Evolutionary conservation across 495 filamentous ascomycete species (phyloP).

Genomic region (Lasiosphaeriaceae sp.): DNA sequence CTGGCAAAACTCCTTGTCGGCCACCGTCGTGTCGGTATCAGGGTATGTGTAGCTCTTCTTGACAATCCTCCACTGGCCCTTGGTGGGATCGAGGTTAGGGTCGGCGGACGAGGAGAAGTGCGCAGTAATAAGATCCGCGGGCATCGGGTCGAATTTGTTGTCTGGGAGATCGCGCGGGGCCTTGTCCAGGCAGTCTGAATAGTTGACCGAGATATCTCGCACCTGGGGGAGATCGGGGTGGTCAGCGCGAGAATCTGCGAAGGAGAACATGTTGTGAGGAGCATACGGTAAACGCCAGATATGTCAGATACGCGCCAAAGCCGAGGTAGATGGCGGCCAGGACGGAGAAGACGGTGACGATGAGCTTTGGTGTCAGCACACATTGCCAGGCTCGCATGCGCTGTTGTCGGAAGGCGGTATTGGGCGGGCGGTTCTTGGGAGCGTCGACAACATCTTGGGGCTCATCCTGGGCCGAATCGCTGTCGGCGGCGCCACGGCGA

Average conservation of each 20-base stretch:
- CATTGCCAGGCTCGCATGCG: slow-evolving; percentile 37
- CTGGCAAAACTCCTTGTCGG: slow-evolving; percentile 50
- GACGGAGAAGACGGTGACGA: slow-evolving; percentile 34
- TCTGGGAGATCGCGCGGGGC: slow-evolving; percentile 49
- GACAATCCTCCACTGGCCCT: slow-evolving; percentile 28
- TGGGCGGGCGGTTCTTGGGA: slow-evolving; percentile 33
- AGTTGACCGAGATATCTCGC: slow-evolving; percentile 86
- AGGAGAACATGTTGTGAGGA: not conserved
- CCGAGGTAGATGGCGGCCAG: slow-evolving; percentile 33
- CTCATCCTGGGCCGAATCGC: slow-evolving; percentile 20
- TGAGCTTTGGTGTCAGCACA: slow-evolving; percentile 35
- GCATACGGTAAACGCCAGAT: slow-evolving; percentile 28
- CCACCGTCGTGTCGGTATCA: slow-evolving; percentile 22
- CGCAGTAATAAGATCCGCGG: slow-evolving; percentile 51
- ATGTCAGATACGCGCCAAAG: slow-evolving; percentile 32
- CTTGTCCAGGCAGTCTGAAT: slow-evolving; percentile 64
- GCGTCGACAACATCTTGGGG: slow-evolving; percentile 14
- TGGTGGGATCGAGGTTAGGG: slow-evolving; percentile 19
- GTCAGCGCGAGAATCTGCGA: slow-evolving; percentile 12
- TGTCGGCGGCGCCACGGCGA: slow-evolving; percentile 26
- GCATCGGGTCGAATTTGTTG: slow-evolving; percentile 39
- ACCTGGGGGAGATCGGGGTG: slow-evolving; percentile 56
- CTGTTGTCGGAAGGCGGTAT: slow-evolving; percentile 36
- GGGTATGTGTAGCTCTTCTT: slow-evolving; percentile 11
- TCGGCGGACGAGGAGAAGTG: slow-evolving; percentile 60